Evolutionary conservation across 2,329 filamentous ascomycete species (phyloP).

Genomic region (Pyrenochaeta sp.): DNA sequence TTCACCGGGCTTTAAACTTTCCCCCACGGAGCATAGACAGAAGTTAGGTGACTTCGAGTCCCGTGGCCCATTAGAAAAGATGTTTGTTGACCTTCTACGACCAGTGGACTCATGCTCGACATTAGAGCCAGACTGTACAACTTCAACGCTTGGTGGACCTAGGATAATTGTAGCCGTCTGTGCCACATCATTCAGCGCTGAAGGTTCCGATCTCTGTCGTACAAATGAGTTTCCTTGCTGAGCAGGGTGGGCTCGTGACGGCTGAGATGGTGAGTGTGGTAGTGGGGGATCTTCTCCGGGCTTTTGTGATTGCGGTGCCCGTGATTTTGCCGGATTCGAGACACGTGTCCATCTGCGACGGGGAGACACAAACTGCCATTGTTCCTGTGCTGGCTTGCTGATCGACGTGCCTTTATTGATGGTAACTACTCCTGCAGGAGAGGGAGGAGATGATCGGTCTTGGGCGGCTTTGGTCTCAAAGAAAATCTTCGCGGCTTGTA

Average conservation of each 20-base stretch:
- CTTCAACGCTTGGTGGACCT: neutral
- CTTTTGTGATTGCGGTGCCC: neutral
- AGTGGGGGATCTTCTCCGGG: conserved; percentile 12
- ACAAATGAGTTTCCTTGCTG: conserved; percentile 19
- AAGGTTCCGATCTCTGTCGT: conserved; percentile 7
- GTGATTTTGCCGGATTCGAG: conserved; percentile 3
- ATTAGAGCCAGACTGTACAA: neutral
- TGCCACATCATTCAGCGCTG: conserved; percentile 13
- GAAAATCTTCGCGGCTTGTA: conserved; percentile 36
- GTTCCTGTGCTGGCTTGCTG: neutral
- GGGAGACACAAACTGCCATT: neutral
- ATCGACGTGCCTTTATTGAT: conserved; percentile 8
- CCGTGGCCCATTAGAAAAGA: conserved; percentile 12
- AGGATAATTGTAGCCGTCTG: conserved; percentile 7
- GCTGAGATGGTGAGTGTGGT: conserved; percentile 10
- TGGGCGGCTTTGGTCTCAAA: conserved; percentile 39
- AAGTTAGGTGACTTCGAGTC: conserved; percentile 10
- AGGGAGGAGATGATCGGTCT: conserved; percentile 12
- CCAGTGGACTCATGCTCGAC: conserved; percentile 4
- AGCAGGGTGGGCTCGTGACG: conserved; percentile 8
- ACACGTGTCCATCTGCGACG: neutral
- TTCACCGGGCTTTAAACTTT: conserved; percentile 3
- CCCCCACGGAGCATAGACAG: conserved; percentile 1
- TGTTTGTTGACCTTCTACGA: conserved; percentile 20
- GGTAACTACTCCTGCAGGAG: conserved; percentile 13